These are phyloP conservation scores for Camellia granthamiana DNA, from an alignment of 148 eudicot species.

Conservation along the genomic window DNA sequence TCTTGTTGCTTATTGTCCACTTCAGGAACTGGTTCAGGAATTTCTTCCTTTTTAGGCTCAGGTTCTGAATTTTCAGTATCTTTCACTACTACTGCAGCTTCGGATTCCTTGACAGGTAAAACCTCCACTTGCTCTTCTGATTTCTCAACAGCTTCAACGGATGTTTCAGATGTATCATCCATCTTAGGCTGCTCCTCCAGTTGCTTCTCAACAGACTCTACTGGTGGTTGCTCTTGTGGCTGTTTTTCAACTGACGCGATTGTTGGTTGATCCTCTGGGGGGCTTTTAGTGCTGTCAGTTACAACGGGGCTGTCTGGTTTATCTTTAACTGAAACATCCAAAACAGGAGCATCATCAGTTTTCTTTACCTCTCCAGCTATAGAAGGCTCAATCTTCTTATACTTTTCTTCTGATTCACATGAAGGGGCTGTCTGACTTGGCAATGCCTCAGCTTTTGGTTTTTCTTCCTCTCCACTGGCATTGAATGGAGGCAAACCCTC, in stretches of 20 bases:
- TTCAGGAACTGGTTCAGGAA: constrained; percentile 5
- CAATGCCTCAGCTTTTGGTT: constrained; percentile 26
- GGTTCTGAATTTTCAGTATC: constrained; percentile 11
- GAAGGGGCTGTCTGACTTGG: constrained; percentile 7
- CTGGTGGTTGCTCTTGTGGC: constrained; percentile 15
- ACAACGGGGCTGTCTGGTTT: constrained; percentile 12
- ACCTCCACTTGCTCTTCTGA: constrained; percentile 17
- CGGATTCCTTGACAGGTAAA: constrained; percentile 18
- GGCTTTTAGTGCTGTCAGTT: not conserved
- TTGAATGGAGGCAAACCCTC: constrained; percentile 23
- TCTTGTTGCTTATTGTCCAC: constrained; percentile 19
- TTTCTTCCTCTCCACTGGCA: constrained; percentile 26
- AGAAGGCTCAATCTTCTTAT: constrained; percentile 19
- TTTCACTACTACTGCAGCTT: constrained; percentile 1
- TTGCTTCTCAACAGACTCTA: constrained; percentile 26
- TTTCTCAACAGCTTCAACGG: constrained; percentile 23
- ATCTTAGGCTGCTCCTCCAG: constrained; percentile 20
- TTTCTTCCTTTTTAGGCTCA: constrained; percentile 19
- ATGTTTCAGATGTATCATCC: constrained; percentile 17
- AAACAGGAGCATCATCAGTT: not conserved
- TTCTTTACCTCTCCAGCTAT: constrained; percentile 14
- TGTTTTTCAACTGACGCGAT: constrained; percentile 5
- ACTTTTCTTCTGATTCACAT: constrained; percentile 27
- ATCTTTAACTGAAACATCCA: not conserved
- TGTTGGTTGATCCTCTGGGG: not conserved